Evolutionary conservation across 2,329 filamentous ascomycete species (phyloP), one percentile per base, ranked within the genome.

Genomic region (Lachnellula subtilissima): DNA sequence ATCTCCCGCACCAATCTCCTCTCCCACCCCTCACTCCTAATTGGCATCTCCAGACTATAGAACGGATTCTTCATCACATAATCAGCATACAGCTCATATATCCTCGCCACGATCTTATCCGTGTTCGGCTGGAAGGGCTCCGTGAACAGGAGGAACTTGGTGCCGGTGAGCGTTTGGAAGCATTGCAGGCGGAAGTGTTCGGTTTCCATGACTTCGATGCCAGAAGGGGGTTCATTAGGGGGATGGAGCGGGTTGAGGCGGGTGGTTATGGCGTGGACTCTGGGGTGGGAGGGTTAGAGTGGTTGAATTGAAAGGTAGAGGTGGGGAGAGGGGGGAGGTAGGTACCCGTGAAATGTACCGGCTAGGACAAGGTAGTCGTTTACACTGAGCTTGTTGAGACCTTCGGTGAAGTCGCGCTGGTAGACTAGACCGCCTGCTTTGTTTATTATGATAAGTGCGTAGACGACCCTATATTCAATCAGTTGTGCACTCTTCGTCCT

Each of bases 1-100:
- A 96, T 84, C 74, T 92, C 96, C 39, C 86, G 89, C 63, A 83
- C 81, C 62, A 97, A 72, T 72, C 90, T 90, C 65, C 92, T 81
- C 72, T 99, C 94, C 76, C 97, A 99, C 65, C 91, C 88, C 70
- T 97, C 94, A 74, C 94, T 96, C 59, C 94, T 81, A 53, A 99
- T 85, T 6, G 94, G 94, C 92, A 97, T 99, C 76, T 99, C 94
- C 55, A 96, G 79, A 69, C 94, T 92, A 75, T 97, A 97, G 70
- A 99, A 99, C 1, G 94, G 94, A 72, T 99, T 99, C 80, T 97
- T 99, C 91, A 97, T 97, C 65, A 99, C 94, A 71, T 90, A 97
- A 73, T 99, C 94, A 50, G 90, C 83, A 76, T 97, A 99, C 52
- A 97, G 76, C 72, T 97, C 94, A 72, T 99, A 97, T 66, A 97